A percentile compares a stretch with the other conserved stretches of the same genome.
These are phyloP conservation scores for Ophiostoma triangulosporum DNA, from an alignment of 2,329 filamentous ascomycete species.

Conservation along the genomic window DNA sequence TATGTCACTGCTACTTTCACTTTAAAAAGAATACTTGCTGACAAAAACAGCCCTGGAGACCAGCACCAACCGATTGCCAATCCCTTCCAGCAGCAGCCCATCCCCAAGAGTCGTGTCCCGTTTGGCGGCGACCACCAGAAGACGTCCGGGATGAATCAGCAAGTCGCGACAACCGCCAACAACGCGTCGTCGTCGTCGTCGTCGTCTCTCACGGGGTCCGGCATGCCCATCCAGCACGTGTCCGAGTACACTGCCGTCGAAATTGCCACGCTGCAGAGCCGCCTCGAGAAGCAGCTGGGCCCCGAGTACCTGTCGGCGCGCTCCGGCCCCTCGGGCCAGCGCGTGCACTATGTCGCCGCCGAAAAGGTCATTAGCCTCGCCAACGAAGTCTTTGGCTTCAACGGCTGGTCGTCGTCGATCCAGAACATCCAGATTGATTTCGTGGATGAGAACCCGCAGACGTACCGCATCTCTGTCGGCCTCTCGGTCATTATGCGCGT, in stretches of 20 bases:
- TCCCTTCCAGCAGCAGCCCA: conserved; percentile 49
- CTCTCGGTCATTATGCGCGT: conserved; percentile 84
- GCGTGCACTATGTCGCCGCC: conserved; percentile 87
- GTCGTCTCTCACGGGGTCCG: neutral
- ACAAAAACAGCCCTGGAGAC: conserved; percentile 46
- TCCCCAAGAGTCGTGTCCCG: neutral
- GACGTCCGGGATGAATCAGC: neutral
- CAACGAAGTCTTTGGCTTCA: conserved; percentile 93
- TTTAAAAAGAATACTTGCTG: too few relatives aligned
- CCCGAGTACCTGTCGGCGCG: conserved; percentile 91
- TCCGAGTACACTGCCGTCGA: conserved; percentile 78
- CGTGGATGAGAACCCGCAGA: conserved; percentile 72
- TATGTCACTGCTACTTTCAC: too few relatives aligned
- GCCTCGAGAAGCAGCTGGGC: conserved; percentile 83
- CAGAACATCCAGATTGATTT: conserved; percentile 92
- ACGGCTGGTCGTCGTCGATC: conserved; percentile 94
- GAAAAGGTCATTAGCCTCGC: conserved; percentile 94
- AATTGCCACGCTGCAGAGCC: conserved; percentile 74
- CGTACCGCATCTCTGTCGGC: conserved; percentile 68
- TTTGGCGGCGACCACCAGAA: neutral
- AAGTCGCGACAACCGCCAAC: neutral
- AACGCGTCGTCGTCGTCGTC: neutral
- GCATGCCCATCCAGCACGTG: conserved; percentile 25
- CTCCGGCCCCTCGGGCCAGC: conserved; percentile 67
- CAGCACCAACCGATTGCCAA: conserved; percentile 55